Conservation (phyloP, 1,284 basidiomycete genomes). For the Kwoniella shivajii region DNA sequence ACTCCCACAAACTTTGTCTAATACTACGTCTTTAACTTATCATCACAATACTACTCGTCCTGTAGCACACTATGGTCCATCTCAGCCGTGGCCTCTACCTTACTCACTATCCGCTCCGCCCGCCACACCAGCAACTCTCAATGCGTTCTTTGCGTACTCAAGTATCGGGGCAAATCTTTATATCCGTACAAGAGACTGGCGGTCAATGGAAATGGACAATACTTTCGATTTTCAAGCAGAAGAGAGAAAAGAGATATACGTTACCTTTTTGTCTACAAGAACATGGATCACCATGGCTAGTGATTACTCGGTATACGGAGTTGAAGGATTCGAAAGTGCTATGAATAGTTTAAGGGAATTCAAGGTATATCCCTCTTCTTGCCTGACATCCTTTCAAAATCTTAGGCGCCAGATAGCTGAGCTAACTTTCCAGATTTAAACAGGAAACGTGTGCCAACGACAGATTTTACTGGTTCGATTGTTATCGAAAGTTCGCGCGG, state of each 20-base stretch:
- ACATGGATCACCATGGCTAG: neutral
- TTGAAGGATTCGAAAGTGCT: neutral
- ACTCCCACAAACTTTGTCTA: neutral
- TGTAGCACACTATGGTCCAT: neutral
- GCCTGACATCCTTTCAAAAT: neutral
- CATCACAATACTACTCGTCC: neutral
- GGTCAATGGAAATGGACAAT: neutral
- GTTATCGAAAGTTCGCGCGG: neutral
- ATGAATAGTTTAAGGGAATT: neutral
- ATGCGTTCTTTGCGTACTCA: neutral
- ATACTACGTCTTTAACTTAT: neutral
- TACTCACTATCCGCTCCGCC: neutral
- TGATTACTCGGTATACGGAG: neutral
- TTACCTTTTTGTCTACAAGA: neutral
- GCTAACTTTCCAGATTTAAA: too few species aligned
- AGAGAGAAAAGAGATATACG: neutral
- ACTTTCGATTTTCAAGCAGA: neutral
- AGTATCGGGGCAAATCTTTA: neutral
- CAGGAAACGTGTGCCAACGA: neutral
- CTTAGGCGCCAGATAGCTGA: too few species aligned
- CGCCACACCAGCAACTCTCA: neutral
- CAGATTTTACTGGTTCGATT: neutral
- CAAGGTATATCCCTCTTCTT: neutral
- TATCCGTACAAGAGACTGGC: neutral
- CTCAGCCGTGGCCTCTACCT: neutral